A percentile compares a stretch with the other conserved stretches of the same genome.
phyloP scores from a whole-genome alignment of 306 rosid species.

The Quillaja saponaria region DNA sequence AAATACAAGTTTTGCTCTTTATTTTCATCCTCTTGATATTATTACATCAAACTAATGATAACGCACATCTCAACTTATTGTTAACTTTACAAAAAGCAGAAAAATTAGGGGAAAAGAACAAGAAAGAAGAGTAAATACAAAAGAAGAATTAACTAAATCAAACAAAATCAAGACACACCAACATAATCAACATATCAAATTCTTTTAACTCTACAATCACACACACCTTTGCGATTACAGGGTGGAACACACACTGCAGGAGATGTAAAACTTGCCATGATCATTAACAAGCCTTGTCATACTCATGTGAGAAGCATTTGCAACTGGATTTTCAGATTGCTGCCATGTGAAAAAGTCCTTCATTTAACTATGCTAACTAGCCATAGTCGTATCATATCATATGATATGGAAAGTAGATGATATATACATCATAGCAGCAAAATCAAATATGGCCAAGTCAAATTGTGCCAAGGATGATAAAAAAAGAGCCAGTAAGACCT shows the following conservation, averaged over 20 bases:
- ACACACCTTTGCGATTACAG: conserved; percentile 6
- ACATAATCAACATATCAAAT: conserved; percentile 48
- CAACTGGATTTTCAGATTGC: conserved; percentile 31
- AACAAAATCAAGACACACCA: conserved; percentile 50
- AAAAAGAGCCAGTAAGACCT: conserved; percentile 14
- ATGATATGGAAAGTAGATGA: no score
- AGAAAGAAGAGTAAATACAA: no score
- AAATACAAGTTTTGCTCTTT: no score
- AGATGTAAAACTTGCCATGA: conserved; percentile 12
- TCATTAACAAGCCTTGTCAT: conserved; percentile 29
- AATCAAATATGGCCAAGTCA: conserved; percentile 37
- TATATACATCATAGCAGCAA: conserved; percentile 29
- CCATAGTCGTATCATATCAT: no score
- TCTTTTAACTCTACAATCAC: conserved; percentile 46
- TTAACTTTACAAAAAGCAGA: no score
- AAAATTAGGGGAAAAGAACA: no score
- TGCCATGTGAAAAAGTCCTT: conserved; percentile 25
- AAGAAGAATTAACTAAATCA: no score
- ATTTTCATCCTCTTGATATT: no score
- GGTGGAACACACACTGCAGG: conserved; percentile 22
- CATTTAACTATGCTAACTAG: conserved; percentile 30
- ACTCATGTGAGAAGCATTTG: conserved; percentile 40
- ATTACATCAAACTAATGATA: no score
- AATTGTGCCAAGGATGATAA: conserved; percentile 29
- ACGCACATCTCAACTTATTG: no score